These are phyloP conservation scores for Vigna radiata DNA, from an alignment of 306 rosid genomes.

Conservation along the genomic window DNA sequence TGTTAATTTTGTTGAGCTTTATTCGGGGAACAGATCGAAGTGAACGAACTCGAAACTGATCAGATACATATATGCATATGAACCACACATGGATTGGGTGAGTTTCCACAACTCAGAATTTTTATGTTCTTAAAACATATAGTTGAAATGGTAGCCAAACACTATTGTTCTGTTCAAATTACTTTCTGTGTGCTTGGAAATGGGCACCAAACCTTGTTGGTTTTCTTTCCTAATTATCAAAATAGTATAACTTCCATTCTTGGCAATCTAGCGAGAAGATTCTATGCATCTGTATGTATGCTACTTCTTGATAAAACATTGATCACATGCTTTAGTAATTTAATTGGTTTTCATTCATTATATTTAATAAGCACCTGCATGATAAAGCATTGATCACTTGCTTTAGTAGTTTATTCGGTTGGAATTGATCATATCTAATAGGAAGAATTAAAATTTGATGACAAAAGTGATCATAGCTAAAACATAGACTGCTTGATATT, in stretches of 20 bases:
- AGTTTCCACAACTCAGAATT: constrained; percentile 44
- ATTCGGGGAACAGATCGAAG: constrained; percentile 75
- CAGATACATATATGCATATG: constrained; percentile 31
- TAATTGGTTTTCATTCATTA: constrained; percentile 32
- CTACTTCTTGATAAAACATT: constrained; percentile 26
- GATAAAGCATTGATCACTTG: constrained; percentile 37
- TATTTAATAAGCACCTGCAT: constrained; percentile 9
- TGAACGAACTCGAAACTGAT: constrained; percentile 49
- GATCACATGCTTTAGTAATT: constrained; percentile 35
- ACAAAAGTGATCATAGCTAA: constrained; percentile 22
- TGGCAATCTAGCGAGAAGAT: constrained; percentile 18
- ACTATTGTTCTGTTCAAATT: constrained; percentile 17
- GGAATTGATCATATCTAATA: constrained; percentile 14
- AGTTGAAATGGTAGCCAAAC: constrained; percentile 42
- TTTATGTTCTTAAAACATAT: constrained; percentile 37
- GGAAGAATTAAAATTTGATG: constrained; percentile 16
- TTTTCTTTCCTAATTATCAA: constrained; percentile 32
- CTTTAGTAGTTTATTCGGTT: constrained; percentile 38
- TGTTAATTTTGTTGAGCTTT: constrained; percentile 71
- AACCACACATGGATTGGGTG: constrained; percentile 48
- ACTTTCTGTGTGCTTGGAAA: constrained; percentile 13
- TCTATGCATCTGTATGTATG: constrained; percentile 22
- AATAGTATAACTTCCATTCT: constrained; percentile 19
- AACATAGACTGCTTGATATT: constrained; percentile 27
- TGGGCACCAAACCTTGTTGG: constrained; percentile 23